Percentiles rank a stretch among this genome's conserved stretches.
These are phyloP conservation scores for Brasenia schreberi DNA, from an alignment of 164 flowering plant species.

Conservation along the genomic window DNA sequence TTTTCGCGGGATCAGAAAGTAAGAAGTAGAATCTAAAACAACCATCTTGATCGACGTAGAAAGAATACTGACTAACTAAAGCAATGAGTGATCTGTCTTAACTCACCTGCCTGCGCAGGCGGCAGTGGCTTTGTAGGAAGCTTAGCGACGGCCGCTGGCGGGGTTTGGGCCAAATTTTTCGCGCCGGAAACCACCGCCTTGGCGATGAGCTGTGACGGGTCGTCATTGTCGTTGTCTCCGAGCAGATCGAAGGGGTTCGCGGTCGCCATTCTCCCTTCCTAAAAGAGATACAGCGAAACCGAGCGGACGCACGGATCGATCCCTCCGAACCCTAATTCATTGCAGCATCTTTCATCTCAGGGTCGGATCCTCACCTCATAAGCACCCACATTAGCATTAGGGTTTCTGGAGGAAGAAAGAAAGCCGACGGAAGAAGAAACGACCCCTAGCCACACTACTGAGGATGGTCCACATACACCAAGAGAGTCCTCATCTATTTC, in stretches of 20 bases:
- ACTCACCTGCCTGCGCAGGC: constrained; percentile 73
- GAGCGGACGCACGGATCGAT: constrained; percentile 2
- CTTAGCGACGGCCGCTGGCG: constrained; percentile 7
- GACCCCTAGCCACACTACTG: constrained; percentile 17
- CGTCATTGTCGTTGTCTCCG: constrained; percentile 67
- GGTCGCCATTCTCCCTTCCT: constrained; percentile 12
- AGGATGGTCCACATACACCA: neutral
- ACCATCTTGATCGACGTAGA: neutral
- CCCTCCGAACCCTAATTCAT: constrained; percentile 6
- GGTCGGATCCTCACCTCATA: constrained; percentile 1
- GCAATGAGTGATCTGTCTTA: neutral
- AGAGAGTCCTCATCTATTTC: constrained; percentile 1
- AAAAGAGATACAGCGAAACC: neutral
- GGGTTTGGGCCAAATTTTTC: constrained; percentile 11
- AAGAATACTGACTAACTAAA: neutral
- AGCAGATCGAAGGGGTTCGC: constrained; percentile 56
- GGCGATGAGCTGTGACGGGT: constrained; percentile 50
- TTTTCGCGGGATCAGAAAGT: neutral
- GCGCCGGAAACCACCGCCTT: constrained; percentile 23
- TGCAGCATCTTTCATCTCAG: neutral
- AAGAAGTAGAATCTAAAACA: neutral
- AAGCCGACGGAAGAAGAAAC: neutral
- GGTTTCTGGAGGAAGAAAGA: neutral
- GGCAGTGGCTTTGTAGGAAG: constrained; percentile 65
- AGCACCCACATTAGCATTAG: neutral